A percentile compares a stretch with the other conserved stretches of the same genome.
Evolutionary conservation across 768 basidiomycete genomes (phyloP).

Genomic region (Lentinula guzmanii): DNA sequence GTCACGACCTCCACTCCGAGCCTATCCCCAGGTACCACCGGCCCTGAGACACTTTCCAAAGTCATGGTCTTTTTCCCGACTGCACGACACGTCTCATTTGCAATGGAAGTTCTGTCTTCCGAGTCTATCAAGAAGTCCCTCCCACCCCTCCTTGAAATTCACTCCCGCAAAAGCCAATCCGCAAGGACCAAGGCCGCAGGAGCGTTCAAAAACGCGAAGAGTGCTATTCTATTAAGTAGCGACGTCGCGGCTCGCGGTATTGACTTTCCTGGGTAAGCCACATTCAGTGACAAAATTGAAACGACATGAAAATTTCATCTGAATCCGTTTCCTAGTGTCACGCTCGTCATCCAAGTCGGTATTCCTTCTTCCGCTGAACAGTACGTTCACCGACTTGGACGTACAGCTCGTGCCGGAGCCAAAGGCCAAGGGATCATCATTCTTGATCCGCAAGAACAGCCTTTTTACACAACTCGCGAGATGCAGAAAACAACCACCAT

Average conservation of each 20-base stretch:
- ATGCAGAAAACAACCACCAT: conserved; percentile 34
- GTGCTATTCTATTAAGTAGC: conserved; percentile 43
- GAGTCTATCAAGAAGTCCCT: conserved; percentile 18
- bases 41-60: conserved; percentile 22
- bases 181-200: conserved; percentile 43
- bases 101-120: conserved; percentile 24
- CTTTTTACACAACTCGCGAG: conserved; percentile 36
- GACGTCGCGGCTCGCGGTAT: conserved; percentile 63
- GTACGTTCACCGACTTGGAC: conserved; percentile 75
- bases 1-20: neutral
- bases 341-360: conserved; percentile 55
- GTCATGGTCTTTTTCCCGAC: conserved; percentile 66
- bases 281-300: neutral
- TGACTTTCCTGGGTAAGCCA: conserved; percentile 53
- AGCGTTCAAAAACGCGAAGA: conserved; percentile 37
- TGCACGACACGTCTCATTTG: conserved; percentile 47
- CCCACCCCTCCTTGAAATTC: conserved; percentile 45
- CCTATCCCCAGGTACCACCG: conserved; percentile 8
- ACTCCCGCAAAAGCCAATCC: conserved; percentile 48
- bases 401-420: conserved; percentile 71
- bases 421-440: conserved; percentile 54
- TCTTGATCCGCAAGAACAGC: conserved; percentile 42
- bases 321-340: conserved; percentile 33
- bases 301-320: neutral
- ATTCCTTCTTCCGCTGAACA: conserved; percentile 68